Evolutionary conservation across 2,329 filamentous ascomycete species (phyloP).

Genomic region (Onygena corvina): DNA sequence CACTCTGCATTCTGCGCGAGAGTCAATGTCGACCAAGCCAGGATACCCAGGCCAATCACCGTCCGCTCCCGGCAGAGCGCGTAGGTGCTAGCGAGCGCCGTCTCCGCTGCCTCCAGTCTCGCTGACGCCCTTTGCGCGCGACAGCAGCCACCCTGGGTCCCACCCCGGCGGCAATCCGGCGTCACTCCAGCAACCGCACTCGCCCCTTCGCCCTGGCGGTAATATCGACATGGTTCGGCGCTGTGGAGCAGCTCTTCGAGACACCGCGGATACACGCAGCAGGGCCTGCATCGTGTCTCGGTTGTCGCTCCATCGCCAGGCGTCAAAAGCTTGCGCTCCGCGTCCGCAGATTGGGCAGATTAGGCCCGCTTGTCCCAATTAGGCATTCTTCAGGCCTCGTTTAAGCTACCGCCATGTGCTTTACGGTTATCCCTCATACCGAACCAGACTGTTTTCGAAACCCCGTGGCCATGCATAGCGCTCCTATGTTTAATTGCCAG

Average conservation of each 20-base stretch:
- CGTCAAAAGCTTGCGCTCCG: background rate
- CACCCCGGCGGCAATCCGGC: conserved; percentile 4
- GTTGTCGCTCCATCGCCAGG: no score
- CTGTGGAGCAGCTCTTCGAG: no score
- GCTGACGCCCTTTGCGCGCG: conserved; percentile 4
- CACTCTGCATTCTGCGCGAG: background rate
- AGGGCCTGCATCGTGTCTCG: no score
- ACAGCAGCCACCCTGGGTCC: background rate
- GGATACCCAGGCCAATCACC: background rate
- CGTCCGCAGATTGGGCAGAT: conserved; percentile 1
- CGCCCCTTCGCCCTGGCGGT: background rate
- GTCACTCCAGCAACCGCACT: conserved; percentile 2
- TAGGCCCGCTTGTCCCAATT: background rate
- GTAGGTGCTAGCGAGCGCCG: background rate
- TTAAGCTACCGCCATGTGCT: conserved; percentile 5
- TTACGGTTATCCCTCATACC: background rate
- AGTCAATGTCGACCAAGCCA: background rate
- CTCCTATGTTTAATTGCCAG: conserved; percentile 4
- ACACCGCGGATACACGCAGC: no score
- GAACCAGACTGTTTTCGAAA: background rate
- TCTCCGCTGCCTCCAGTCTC: background rate
- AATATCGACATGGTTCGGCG: no score
- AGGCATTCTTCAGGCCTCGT: background rate
- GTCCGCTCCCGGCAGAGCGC: background rate
- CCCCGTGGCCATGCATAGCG: background rate